These are phyloP conservation scores for Sonneratia alba DNA, from an alignment of 345 rosid genomes.

Conservation along the genomic window DNA sequence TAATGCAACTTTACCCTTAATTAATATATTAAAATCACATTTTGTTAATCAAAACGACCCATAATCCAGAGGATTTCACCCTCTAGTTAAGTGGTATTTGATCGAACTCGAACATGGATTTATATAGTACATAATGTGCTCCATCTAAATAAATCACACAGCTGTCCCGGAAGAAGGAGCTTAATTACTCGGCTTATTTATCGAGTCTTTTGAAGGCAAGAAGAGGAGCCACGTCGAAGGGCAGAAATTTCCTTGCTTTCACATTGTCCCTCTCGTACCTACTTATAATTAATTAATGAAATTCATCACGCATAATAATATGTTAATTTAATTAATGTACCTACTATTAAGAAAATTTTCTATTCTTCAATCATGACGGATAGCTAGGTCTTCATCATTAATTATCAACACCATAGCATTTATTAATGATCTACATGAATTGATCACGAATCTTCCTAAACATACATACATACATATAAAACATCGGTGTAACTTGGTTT, in stretches of 20 bases:
- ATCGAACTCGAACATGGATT: no score
- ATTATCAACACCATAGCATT: no score
- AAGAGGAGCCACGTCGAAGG: neutral
- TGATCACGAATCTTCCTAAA: no score
- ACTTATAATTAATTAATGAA: neutral
- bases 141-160: neutral
- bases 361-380: neutral
- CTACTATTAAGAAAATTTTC: neutral
- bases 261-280: neutral
- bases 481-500: no score
- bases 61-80: no score
- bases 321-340: neutral
- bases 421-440: no score
- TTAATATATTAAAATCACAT: no score
- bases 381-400: neutral
- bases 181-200: neutral
- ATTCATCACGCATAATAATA: neutral
- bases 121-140: no score
- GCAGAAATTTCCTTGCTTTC: neutral
- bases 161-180: neutral
- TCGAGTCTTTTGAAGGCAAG: neutral
- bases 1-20: no score
- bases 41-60: no score
- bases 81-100: no score
- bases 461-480: no score